Percentiles rank a stretch among this genome's conserved stretches.
These are phyloP conservation scores for Choanephora cucurbitarum DNA, from an alignment of 371 early-diverging fungal species.

Conservation along the genomic window DNA sequence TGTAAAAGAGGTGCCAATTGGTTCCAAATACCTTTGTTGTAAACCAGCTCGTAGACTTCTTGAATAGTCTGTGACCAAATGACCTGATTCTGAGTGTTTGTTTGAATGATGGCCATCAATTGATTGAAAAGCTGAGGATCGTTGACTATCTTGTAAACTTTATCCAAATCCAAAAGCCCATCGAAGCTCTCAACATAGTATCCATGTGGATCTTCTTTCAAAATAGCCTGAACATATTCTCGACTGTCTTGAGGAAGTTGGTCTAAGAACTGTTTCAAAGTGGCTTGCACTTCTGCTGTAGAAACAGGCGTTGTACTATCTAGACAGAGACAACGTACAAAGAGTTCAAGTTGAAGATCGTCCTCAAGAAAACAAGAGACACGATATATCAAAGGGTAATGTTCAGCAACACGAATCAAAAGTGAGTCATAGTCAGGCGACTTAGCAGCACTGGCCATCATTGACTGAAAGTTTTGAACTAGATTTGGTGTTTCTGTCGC, in stretches of 20 bases:
- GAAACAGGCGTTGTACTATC: constrained; percentile 17
- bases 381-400: constrained; percentile 20
- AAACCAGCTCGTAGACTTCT: constrained; percentile 19
- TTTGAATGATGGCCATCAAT: constrained; percentile 27
- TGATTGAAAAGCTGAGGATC: constrained; percentile 19
- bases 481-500: constrained; percentile 2
- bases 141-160: constrained; percentile 12
- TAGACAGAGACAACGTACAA: constrained; percentile 25
- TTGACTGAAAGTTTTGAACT: constrained; percentile 7
- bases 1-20: constrained; percentile 23
- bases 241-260: constrained; percentile 9
- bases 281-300: constrained; percentile 11
- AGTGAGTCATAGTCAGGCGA: constrained; percentile 14
- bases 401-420: constrained; percentile 14
- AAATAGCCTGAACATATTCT: constrained; percentile 15
- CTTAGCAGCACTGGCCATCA: constrained; percentile 10
- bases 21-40: constrained; percentile 12
- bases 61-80: constrained; percentile 21
- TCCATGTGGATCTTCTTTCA: constrained; percentile 16
- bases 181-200: constrained; percentile 4
- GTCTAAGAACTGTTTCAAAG: constrained; percentile 12
- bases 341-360: constrained; percentile 18
- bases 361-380: constrained; percentile 28
- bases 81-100: constrained; percentile 7
- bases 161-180: constrained; percentile 24